A percentile compares a stretch with the other conserved stretches of the same genome.
Evolutionary conservation across 1,284 basidiomycete species (phyloP).

Genomic region (Boletellus deceptivus): DNA sequence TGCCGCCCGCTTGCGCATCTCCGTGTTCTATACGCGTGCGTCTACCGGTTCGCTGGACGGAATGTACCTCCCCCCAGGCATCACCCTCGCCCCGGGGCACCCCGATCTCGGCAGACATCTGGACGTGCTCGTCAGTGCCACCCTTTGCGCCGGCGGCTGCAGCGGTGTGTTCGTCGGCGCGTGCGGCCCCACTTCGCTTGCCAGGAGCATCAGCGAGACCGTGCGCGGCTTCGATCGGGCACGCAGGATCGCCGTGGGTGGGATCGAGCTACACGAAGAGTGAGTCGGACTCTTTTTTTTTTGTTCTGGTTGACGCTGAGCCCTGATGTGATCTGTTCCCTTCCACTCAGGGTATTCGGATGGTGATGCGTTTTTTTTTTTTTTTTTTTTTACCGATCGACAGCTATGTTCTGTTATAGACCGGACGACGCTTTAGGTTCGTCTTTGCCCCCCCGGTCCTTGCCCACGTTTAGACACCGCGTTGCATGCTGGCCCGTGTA

Average conservation of each 20-base stretch:
- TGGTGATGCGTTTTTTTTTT: too few relatives aligned
- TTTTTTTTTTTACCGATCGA: too few relatives aligned
- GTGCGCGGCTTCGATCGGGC: constrained; percentile 49
- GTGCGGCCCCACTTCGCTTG: constrained; percentile 63
- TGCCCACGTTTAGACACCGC: too few relatives aligned
- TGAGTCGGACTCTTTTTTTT: constrained; percentile 31
- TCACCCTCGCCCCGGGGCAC: constrained; percentile 50
- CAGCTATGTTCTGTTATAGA: too few relatives aligned
- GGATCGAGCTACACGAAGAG: constrained; percentile 74
- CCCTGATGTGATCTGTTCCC: background rate
- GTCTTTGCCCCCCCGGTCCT: too few relatives aligned
- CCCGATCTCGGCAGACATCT: constrained; percentile 49
- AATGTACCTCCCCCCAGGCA: constrained; percentile 43
- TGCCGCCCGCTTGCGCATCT: constrained; percentile 49
- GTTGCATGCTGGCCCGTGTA: too few relatives aligned
- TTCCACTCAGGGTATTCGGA: constrained; percentile 15
- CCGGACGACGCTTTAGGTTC: too few relatives aligned
- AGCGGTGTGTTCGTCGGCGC: constrained; percentile 63
- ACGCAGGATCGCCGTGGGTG: constrained; percentile 59
- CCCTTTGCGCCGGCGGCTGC: constrained; percentile 39
- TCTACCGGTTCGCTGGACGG: constrained; percentile 28
- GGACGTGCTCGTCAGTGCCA: constrained; percentile 47
- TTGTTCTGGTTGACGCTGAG: background rate
- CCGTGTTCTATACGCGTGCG: constrained; percentile 66
- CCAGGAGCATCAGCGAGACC: constrained; percentile 50